Percentiles rank a stretch among this genome's conserved stretches.
Conservation (phyloP, 2,329 filamentous ascomycete genomes). For the Rasamsonia emersonii region DNA sequence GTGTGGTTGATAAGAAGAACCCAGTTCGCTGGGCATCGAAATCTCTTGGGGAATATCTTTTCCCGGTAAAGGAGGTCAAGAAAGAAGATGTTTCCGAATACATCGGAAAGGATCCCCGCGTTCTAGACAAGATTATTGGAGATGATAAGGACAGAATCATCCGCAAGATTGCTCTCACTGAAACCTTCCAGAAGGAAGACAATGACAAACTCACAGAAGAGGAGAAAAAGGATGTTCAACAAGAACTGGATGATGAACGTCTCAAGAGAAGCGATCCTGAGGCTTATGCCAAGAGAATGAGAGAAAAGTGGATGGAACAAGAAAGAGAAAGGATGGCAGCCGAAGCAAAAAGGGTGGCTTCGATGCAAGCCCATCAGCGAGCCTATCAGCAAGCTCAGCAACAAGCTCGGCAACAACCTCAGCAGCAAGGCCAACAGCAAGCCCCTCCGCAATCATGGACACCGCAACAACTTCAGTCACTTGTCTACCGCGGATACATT, state of each 20-base stretch:
- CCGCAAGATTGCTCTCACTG: slow-evolving; percentile 52
- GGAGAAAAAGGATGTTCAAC: slow-evolving; percentile 49
- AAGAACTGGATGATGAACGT: slow-evolving; percentile 33
- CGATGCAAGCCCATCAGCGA: no score
- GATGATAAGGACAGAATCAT: slow-evolving; percentile 18
- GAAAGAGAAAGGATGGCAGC: no score
- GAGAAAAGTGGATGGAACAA: slow-evolving; percentile 13
- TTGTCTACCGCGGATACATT: background rate
- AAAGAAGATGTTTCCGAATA: slow-evolving; percentile 47
- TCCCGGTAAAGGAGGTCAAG: slow-evolving; percentile 44
- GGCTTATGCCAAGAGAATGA: slow-evolving; percentile 20
- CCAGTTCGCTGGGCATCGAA: slow-evolving; percentile 58
- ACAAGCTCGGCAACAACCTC: no score
- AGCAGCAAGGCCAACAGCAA: background rate
- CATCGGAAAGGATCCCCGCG: slow-evolving; percentile 49
- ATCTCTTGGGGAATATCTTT: slow-evolving; percentile 48
- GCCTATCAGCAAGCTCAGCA: no score
- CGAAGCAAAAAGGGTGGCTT: slow-evolving; percentile 2
- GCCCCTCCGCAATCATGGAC: background rate
- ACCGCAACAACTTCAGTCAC: no score
- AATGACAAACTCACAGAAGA: slow-evolving; percentile 53
- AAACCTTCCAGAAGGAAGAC: slow-evolving; percentile 65
- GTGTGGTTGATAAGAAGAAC: slow-evolving; percentile 78
- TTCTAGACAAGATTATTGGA: slow-evolving; percentile 49
- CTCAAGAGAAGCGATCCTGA: slow-evolving; percentile 30